A percentile compares a stretch with the other conserved stretches of the same genome.
These are phyloP conservation scores for Nicotiana undulata DNA, from an alignment of 257 asterid species.

Conservation along the genomic window DNA sequence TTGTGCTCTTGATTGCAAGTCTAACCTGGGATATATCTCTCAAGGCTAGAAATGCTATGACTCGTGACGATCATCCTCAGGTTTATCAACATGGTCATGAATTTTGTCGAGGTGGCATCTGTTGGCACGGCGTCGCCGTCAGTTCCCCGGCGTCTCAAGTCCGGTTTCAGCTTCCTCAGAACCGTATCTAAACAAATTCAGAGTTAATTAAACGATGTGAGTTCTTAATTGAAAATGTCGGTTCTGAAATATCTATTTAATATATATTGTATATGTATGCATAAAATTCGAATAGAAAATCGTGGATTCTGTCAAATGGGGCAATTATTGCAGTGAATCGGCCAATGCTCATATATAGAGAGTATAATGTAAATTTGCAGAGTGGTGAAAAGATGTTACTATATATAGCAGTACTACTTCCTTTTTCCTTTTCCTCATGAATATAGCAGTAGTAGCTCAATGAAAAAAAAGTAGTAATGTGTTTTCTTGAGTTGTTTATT, in stretches of 20 bases:
- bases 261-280: too few relatives aligned
- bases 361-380: too few relatives aligned
- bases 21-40: conserved; percentile 76
- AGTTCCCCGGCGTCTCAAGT: conserved; percentile 86
- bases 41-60: conserved; percentile 55
- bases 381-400: too few relatives aligned
- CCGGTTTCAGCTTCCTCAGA: conserved; percentile 71
- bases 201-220: neutral
- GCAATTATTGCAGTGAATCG: too few relatives aligned
- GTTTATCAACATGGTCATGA: conserved; percentile 37
- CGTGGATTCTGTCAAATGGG: too few relatives aligned
- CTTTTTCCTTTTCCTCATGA: too few relatives aligned
- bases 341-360: too few relatives aligned
- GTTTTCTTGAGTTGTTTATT: too few relatives aligned
- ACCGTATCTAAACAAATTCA: neutral
- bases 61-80: neutral
- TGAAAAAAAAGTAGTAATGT: too few relatives aligned
- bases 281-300: too few relatives aligned
- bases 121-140: conserved; percentile 97
- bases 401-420: too few relatives aligned
- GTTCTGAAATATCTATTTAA: neutral
- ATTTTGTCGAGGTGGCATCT: conserved; percentile 92
- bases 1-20: conserved; percentile 41
- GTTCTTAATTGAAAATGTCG: neutral
- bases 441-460: too few relatives aligned